These are phyloP conservation scores for Dorcoceras hygrometricum DNA, from an alignment of 257 asterid genomes.

Conservation along the genomic window DNA sequence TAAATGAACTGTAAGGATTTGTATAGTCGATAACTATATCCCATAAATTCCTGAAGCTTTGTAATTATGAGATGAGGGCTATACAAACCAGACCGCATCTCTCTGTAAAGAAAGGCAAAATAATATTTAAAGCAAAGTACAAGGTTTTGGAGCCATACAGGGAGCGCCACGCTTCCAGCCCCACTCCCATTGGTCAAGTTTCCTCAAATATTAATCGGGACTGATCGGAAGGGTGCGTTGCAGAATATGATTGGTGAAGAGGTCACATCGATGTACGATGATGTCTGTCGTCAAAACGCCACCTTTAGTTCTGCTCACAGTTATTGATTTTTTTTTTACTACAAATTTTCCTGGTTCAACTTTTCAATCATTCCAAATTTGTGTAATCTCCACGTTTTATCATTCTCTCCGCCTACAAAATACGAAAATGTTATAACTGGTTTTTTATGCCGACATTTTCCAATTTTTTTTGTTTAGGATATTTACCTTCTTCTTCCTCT, in stretches of 20 bases:
- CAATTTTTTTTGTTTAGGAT: not conserved
- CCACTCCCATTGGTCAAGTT: slow-evolving; percentile 24
- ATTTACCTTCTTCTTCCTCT: too few species aligned
- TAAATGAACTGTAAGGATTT: too few species aligned
- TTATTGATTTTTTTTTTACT: slow-evolving; percentile 7
- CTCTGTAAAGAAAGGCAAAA: not conserved
- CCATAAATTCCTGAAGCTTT: too few species aligned
- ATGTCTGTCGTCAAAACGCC: slow-evolving; percentile 26
- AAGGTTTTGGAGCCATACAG: slow-evolving; percentile 10
- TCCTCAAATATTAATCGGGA: not conserved
- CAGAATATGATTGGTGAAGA: slow-evolving; percentile 22
- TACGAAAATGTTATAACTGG: not conserved
- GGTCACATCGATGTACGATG: slow-evolving; percentile 45
- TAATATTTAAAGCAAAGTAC: too few species aligned
- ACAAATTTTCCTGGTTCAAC: slow-evolving; percentile 2
- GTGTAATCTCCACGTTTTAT: not conserved
- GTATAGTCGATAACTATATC: too few species aligned
- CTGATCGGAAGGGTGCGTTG: slow-evolving; percentile 22
- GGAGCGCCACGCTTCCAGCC: slow-evolving; percentile 32
- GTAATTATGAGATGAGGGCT: too few species aligned
- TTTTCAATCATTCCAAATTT: not conserved
- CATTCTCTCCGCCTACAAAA: slow-evolving; percentile 10
- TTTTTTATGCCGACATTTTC: not conserved
- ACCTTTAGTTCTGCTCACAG: not conserved
- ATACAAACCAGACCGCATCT: too few species aligned